Evolutionary conservation across 2,329 filamentous ascomycete species (phyloP).

Genomic region (Cladosporium halotolerans): DNA sequence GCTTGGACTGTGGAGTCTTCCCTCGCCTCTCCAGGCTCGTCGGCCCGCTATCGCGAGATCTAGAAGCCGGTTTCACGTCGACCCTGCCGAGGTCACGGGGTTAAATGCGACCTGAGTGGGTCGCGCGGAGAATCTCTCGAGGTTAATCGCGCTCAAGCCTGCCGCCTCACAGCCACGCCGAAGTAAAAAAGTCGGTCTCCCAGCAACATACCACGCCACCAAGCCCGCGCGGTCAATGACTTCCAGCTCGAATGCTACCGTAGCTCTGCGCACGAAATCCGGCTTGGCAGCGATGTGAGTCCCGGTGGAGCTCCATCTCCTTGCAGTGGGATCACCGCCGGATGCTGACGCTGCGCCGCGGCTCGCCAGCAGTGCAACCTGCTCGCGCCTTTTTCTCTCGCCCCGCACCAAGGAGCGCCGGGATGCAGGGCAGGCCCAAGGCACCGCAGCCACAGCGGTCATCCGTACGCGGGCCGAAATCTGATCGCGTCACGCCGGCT

Average conservation of each 20-base stretch:
- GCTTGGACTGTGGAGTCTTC: neutral
- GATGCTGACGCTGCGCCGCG: neutral
- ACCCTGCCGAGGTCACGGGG: slow-evolving; percentile 1
- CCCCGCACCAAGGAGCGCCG: neutral
- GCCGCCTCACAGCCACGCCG: neutral
- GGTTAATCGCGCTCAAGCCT: neutral
- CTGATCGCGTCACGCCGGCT: neutral
- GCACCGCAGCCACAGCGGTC: slow-evolving; percentile 1
- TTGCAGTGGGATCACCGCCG: slow-evolving; percentile 2
- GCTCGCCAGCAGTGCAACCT: slow-evolving; percentile 7
- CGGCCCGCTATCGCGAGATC: slow-evolving; percentile 2
- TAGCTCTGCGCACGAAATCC: neutral
- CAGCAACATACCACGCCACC: neutral
- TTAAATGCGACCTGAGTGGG: neutral
- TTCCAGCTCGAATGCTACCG: too few relatives aligned
- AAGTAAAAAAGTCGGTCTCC: neutral
- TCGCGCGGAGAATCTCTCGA: neutral
- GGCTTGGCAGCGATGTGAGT: neutral
- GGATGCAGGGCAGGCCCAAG: slow-evolving; percentile 7
- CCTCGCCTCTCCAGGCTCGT: neutral
- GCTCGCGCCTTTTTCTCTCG: neutral
- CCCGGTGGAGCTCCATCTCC: neutral
- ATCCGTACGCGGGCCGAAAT: neutral
- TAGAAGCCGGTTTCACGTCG: neutral
- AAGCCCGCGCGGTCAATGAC: too few relatives aligned